Evolutionary conservation across 1,139 yeast genomes (phyloP), one percentile per base, ranked within the genome.

Genomic region (Kluyveromyces sp.): DNA sequence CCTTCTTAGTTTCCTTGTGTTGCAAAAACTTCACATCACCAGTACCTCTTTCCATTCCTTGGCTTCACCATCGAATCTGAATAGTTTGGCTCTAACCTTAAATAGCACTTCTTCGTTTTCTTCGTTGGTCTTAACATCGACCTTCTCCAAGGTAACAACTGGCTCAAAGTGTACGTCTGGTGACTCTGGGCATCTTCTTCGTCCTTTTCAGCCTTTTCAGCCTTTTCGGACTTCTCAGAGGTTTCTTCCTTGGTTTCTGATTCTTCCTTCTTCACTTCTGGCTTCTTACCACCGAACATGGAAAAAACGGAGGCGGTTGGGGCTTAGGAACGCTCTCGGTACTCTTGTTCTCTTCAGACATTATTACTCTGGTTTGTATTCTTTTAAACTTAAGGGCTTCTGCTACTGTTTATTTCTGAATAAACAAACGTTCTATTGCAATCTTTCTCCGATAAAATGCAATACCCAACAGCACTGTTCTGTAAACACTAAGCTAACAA

Each of bases 11-110:
- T 52, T 72, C 72, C 71, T 87, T 88, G 74, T 90, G 96, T 73
- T 92, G 79, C 67, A 92, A 79, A 70, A 92, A 88, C 72, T 90
- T 88, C 61, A 90, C 97, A 65, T 92, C 98, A 61, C 98, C 99
- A 40, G 97, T 89, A 58, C 98, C 98, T 75, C 98, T 86, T 75
- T 94, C 98, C 99, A 92, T 72, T 92, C 98, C 64, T 87, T 86
- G 49, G 82, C 66, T 53, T 83, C 89, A 51, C 75, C 75, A 64
- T 83, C 86, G 74, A 83, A 92, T 70, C 89, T 83, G 77, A 92
- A 92, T 65, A 92, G 77, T 72, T 92, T 94, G 58, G 99, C 97
- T 67, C 98, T 77, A 47, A 83, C 89, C 67, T 92, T 92, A 73
- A 74, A 85, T 56, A 85, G 68, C 31, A 84, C 90, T 52, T 88